A percentile compares a stretch with the other conserved stretches of the same genome.
These are phyloP conservation scores for Petasospora rhodanensis DNA, from an alignment of 1,139 yeast species.

Conservation along the genomic window DNA sequence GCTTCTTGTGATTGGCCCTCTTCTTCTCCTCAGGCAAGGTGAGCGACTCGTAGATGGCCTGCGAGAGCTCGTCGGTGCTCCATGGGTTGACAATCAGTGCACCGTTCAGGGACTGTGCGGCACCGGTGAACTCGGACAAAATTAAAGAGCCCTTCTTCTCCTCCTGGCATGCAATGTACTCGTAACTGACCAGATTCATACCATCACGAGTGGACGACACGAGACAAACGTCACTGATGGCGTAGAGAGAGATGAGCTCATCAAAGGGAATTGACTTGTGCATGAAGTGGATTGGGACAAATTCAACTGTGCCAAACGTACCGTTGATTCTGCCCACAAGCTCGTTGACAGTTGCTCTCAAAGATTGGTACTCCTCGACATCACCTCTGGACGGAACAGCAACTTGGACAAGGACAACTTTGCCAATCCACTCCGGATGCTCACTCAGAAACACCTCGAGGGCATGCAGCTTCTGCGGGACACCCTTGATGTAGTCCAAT, in stretches of 20 bases:
- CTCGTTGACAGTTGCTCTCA: slow-evolving; percentile 92
- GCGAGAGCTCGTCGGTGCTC: slow-evolving; percentile 93
- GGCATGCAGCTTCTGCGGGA: slow-evolving; percentile 94
- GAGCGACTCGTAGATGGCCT: slow-evolving; percentile 80
- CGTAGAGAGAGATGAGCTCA: slow-evolving; percentile 84
- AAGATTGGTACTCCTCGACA: slow-evolving; percentile 94
- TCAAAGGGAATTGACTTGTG: slow-evolving; percentile 89
- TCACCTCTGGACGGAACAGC: slow-evolving; percentile 98
- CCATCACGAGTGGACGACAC: slow-evolving; percentile 97
- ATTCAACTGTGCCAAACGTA: slow-evolving; percentile 92
- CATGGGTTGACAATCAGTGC: slow-evolving; percentile 94
- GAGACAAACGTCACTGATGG: slow-evolving; percentile 82
- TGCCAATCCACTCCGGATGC: slow-evolving; percentile 98
- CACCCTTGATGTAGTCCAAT: slow-evolving; percentile 93
- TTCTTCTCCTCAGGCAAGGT: slow-evolving; percentile 81
- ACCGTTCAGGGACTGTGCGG: slow-evolving; percentile 96
- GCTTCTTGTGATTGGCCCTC: slow-evolving; percentile 69
- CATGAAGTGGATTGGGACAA: slow-evolving; percentile 95
- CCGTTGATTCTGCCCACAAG: slow-evolving; percentile 97
- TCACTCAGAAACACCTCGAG: slow-evolving; percentile 87
- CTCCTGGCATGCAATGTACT: slow-evolving; percentile 93
- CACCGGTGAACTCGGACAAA: slow-evolving; percentile 94
- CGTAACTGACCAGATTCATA: slow-evolving; percentile 94
- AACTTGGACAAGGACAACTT: slow-evolving; percentile 90
- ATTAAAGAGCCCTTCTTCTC: slow-evolving; percentile 82